Conservation (phyloP, 345 rosid genomes). For the Abelmoschus esculentus region DNA sequence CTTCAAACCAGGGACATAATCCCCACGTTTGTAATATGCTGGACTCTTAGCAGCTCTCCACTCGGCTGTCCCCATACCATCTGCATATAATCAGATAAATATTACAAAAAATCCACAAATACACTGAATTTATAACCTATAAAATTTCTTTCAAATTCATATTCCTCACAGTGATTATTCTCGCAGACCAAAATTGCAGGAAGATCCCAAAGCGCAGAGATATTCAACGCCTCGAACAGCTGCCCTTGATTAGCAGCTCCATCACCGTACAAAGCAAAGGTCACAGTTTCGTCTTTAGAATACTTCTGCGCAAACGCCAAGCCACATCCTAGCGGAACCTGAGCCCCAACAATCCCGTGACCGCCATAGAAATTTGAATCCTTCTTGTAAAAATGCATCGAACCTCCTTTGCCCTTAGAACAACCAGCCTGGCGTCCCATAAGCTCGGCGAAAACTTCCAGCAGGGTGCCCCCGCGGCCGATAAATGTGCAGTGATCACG, state of each 20-base stretch:
- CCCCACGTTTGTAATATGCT: conserved; percentile 94
- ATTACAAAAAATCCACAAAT: background rate
- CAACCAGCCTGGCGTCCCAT: conserved; percentile 90
- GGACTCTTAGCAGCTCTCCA: conserved; percentile 98
- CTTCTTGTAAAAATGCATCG: conserved; percentile 96
- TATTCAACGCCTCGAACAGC: conserved; percentile 89
- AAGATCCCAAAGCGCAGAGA: conserved; percentile 92
- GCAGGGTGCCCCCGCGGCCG: conserved; percentile 76
- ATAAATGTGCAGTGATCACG: conserved; percentile 84
- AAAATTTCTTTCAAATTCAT: background rate
- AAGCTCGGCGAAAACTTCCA: conserved; percentile 73
- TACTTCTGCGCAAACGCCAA: conserved; percentile 97
- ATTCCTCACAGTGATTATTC: conserved; percentile 30
- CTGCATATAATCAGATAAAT: conserved; percentile 24
- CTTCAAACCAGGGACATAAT: conserved; percentile 95
- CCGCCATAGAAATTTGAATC: conserved; percentile 78
- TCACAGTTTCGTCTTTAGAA: conserved; percentile 72
- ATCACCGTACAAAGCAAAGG: conserved; percentile 83
- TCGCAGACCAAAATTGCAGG: conserved; percentile 1
- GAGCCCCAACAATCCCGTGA: conserved; percentile 99
- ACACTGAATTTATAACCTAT: conserved; percentile 1
- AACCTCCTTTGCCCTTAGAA: conserved; percentile 90
- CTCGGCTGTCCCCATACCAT: conserved; percentile 99
- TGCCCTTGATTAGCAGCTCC: conserved; percentile 99
- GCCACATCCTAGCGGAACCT: conserved; percentile 89